Base-by-base conservation (phyloP, 2,329 filamentous ascomycete species). In the Venturia aucupariae region DNA sequence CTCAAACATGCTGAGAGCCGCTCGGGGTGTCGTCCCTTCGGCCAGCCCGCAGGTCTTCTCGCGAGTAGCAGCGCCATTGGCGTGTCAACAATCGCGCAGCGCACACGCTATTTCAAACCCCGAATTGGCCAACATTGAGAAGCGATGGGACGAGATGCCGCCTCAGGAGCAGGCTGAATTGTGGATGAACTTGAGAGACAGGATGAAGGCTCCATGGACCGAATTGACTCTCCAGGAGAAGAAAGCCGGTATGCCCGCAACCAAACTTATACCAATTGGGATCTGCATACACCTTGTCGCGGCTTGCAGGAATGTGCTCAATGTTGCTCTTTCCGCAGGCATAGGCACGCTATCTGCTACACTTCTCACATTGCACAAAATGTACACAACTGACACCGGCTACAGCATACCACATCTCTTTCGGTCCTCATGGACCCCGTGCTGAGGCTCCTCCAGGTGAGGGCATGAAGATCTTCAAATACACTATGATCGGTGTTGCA, bases 151-250 rank as follows among this genome's bases (percentile, higher is more conserved):
- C 83, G 86, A 83, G 68, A 92, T 97, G 90, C 92, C 93, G 66
- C 91, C 94, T 69, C 92, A 96, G 84, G 94, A 99, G 86, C 94
- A 99, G 86, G 94, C 94, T 71, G 94, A 99, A 76, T 83, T 99
- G 73, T 99, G 94, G 94, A 99, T 99, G 94, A 84, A 89, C 72
- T 84, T 99, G 78, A 87, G 94, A 79, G 94, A 99, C 82, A 89
- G 94, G 75, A 99, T 99, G 94, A 97, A 96, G 90, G 87, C 85
- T 73, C 92, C 91, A 83, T 99, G 94, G 94, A 86, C 88, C 75
- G 91, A 97, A 75, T 82, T 99, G 82, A 97, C 94, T 62, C 71
- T 95, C 74, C 89, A 94, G 80, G 94, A 99, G 86, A 96, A 99
- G 90, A 97, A 96, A 84, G 94, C 94, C 73, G 93, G 94, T 97